phyloP scores from a whole-genome alignment of 2,329 filamentous ascomycete species.

The Penicillium sclerotigenum region DNA sequence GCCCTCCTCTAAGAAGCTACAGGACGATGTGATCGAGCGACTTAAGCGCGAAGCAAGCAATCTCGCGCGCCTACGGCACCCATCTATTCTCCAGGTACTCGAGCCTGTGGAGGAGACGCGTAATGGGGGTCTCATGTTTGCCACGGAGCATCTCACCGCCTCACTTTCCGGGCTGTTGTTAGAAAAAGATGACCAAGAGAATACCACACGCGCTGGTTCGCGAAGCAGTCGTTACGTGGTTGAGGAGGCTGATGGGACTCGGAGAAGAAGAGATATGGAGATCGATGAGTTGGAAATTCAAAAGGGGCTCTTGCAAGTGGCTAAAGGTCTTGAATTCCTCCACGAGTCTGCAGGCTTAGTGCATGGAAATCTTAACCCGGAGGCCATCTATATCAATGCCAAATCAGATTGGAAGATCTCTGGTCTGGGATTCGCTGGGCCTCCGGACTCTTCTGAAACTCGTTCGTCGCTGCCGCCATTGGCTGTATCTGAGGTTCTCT shows the following conservation, averaged over 20 bases:
- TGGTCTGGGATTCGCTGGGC: constrained; percentile 84
- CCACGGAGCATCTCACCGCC: constrained; percentile 84
- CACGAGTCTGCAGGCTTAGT: constrained; percentile 93
- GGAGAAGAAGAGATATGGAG: constrained; percentile 75
- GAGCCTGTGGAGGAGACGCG: constrained; percentile 95
- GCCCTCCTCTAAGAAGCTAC: constrained; percentile 70
- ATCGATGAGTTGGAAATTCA: constrained; percentile 97
- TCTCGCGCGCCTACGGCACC: constrained; percentile 82
- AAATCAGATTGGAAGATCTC: constrained; percentile 99
- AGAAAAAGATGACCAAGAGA: constrained; percentile 87
- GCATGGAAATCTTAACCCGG: constrained; percentile 90
- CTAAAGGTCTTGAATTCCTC: constrained; percentile 89
- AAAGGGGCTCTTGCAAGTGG: constrained; percentile 88
- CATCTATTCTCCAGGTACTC: constrained; percentile 84
- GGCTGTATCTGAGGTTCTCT: constrained; percentile 76
- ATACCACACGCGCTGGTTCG: constrained; percentile 63
- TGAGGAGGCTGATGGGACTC: constrained; percentile 71
- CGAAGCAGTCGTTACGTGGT: constrained; percentile 75
- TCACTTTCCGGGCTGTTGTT: constrained; percentile 78
- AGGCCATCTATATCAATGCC: constrained; percentile 88
- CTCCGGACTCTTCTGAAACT: constrained; percentile 70
- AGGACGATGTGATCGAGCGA: constrained; percentile 87
- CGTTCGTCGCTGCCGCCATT: constrained; percentile 75
- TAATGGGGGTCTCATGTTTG: constrained; percentile 89
- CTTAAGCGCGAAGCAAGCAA: constrained; percentile 89